Evolutionary conservation across 768 basidiomycete genomes (phyloP), one percentile per base, ranked within the genome.

Genomic region (Hemileccinum impolitum): DNA sequence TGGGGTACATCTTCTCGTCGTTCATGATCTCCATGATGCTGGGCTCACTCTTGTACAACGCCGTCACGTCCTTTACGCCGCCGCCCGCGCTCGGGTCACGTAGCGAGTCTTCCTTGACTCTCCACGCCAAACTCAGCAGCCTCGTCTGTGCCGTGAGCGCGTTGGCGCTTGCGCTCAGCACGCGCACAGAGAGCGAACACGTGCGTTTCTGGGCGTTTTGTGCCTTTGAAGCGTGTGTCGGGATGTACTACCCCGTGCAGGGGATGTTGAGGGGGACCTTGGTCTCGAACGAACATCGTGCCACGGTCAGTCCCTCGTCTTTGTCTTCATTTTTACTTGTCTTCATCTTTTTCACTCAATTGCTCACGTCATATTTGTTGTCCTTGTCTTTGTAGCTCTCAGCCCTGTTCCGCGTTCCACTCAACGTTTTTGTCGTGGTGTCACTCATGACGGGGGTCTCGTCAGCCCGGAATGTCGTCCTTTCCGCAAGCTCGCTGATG

Each of bases 11-110:
- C 55, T 90, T 90, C 66, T 85, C 86, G 25, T 75, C 79, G 6
- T 87, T 88, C 72, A 90, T 90, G 87, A 69, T 87, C 47, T 81
- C 79, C 47, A 88, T 90, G 86, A 85, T 88, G 79, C 76, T 88
- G 56, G 86, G 87, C 15, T 87, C 87, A 11, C 66, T 88, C 43
- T 56, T 85, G 26, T 89, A 88, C 67, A 85, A 79, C 5, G 70
- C 70, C 42, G 68, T 84, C 58, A 69, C 68, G 4, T 66, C 75
- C 2, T 62, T 66, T 39, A 26, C 47, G n/a, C 65, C 63, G 2
- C 54, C 64, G 4, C 48, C 51, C n/a, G 3, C 34, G 19, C 56
- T 39, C 31, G 62, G 52, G 28, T 58, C 61, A 52, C 61, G 50
- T 11, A 42, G 43, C 43, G 64, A 67, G 14, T 72, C 77, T 1